phyloP scores from a whole-genome alignment of 352 stramenopile genomes.

The Phytopythium sindhum region DNA sequence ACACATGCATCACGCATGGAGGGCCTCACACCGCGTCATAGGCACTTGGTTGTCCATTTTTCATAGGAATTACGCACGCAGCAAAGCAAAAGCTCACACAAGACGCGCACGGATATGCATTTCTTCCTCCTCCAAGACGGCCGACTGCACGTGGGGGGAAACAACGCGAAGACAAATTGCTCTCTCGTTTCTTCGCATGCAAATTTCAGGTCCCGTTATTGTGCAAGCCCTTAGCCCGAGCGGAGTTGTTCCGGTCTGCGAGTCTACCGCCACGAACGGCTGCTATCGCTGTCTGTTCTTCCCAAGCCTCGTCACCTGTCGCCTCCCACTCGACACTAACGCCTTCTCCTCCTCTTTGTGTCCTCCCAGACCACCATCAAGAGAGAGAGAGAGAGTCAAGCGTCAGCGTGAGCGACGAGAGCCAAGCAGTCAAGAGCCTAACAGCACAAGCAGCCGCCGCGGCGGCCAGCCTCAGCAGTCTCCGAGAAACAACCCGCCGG shows the following conservation, averaged over 20 bases:
- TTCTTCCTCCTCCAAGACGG: neutral
- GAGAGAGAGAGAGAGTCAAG: neutral
- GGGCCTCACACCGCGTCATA: neutral
- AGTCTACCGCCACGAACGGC: neutral
- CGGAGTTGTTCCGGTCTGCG: slow-evolving; percentile 6
- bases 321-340: neutral
- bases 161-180: slow-evolving; percentile 4
- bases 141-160: neutral
- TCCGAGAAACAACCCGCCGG: slow-evolving; percentile 15
- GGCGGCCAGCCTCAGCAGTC: neutral
- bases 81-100: neutral
- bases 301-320: neutral
- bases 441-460: neutral
- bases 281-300: neutral
- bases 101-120: slow-evolving; percentile 1
- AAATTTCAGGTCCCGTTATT: slow-evolving; percentile 9
- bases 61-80: neutral
- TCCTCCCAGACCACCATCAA: slow-evolving; percentile 2
- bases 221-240: slow-evolving; percentile 12
- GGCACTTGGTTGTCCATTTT: slow-evolving; percentile 2
- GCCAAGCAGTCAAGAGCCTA: neutral
- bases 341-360: neutral
- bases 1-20: neutral
- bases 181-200: slow-evolving; percentile 8
- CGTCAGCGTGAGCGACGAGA: neutral